Percentiles rank a stretch among this genome's conserved stretches.
Conservation (phyloP, 805 yeast genomes). For the Pachysolen tannophilus region DNA sequence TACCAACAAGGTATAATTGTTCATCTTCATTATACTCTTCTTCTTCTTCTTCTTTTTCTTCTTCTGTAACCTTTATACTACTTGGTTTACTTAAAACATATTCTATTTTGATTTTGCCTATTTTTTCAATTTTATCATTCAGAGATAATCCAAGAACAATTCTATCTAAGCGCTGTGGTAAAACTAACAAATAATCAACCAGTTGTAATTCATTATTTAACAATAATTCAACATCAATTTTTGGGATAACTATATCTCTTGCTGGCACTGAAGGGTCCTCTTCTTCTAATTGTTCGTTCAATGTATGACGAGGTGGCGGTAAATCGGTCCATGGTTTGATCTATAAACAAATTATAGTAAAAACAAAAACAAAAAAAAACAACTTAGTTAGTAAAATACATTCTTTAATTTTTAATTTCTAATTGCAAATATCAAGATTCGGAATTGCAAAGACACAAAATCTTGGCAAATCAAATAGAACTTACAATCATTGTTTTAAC, state of each 20-base stretch:
- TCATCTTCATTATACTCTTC: conserved; percentile 35
- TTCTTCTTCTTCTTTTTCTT: conserved; percentile 14
- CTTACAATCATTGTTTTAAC: conserved; percentile 11
- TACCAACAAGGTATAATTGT: conserved; percentile 30
- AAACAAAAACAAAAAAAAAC: too few relatives aligned
- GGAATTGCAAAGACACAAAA: too few relatives aligned
- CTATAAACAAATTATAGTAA: conserved; percentile 21
- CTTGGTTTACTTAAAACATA: conserved; percentile 11
- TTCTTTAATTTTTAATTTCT: too few relatives aligned
- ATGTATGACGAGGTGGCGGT: conserved; percentile 37
- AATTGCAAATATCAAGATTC: too few relatives aligned
- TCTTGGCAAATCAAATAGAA: too few relatives aligned
- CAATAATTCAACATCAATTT: conserved; percentile 16
- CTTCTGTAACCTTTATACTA: conserved; percentile 6
- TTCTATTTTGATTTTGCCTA: conserved; percentile 8
- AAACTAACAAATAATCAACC: conserved; percentile 21
- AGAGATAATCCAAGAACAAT: conserved; percentile 15
- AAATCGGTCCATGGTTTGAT: conserved; percentile 41
- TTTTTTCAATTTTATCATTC: conserved; percentile 2
- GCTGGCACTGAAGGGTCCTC: conserved; percentile 12
- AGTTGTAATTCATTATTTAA: conserved; percentile 7
- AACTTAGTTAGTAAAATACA: too few relatives aligned
- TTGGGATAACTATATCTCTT: conserved; percentile 19
- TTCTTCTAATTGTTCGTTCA: conserved; percentile 26
- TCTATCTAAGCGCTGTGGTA: conserved; percentile 22